A percentile compares a stretch with the other conserved stretches of the same genome.
phyloP scores from a whole-genome alignment of 495 filamentous ascomycete genomes.

The Xylaria acuta region DNA sequence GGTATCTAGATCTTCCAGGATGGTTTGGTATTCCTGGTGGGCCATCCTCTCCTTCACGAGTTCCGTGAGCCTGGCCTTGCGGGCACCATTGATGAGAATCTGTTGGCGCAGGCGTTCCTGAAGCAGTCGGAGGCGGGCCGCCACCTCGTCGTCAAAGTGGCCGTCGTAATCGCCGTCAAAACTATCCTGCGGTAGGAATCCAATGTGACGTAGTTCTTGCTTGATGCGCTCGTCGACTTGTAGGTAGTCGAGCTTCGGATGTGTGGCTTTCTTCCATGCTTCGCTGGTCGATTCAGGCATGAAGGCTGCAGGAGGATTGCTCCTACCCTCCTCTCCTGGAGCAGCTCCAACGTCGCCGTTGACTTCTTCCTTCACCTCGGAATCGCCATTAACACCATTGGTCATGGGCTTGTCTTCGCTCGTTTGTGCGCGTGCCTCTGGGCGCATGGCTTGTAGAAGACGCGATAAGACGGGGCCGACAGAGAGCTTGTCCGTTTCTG shows the following conservation, averaged over 20 bases:
- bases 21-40: slow-evolving; percentile 93
- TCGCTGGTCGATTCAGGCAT: slow-evolving; percentile 73
- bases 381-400: slow-evolving; percentile 65
- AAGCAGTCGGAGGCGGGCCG: slow-evolving; percentile 82
- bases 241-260: slow-evolving; percentile 76
- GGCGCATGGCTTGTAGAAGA: slow-evolving; percentile 81
- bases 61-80: slow-evolving; percentile 83
- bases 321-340: slow-evolving; percentile 47
- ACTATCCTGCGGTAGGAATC: slow-evolving; percentile 77
- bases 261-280: slow-evolving; percentile 62
- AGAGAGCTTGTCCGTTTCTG: slow-evolving; percentile 90
- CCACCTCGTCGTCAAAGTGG: slow-evolving; percentile 93
- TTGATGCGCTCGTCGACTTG: slow-evolving; percentile 89
- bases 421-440: slow-evolving; percentile 72
- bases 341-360: slow-evolving; percentile 50
- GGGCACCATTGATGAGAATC: slow-evolving; percentile 83
- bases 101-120: slow-evolving; percentile 82
- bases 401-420: slow-evolving; percentile 61
- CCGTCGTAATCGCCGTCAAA: slow-evolving; percentile 76
- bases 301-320: slow-evolving; percentile 72
- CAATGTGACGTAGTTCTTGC: slow-evolving; percentile 91
- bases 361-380: slow-evolving; percentile 56
- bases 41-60: slow-evolving; percentile 91
- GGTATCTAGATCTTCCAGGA: slow-evolving; percentile 93
- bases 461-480: slow-evolving; percentile 83